These are phyloP conservation scores for Schrenkiella parvula DNA, from an alignment of 345 rosid genomes.

Conservation along the genomic window DNA sequence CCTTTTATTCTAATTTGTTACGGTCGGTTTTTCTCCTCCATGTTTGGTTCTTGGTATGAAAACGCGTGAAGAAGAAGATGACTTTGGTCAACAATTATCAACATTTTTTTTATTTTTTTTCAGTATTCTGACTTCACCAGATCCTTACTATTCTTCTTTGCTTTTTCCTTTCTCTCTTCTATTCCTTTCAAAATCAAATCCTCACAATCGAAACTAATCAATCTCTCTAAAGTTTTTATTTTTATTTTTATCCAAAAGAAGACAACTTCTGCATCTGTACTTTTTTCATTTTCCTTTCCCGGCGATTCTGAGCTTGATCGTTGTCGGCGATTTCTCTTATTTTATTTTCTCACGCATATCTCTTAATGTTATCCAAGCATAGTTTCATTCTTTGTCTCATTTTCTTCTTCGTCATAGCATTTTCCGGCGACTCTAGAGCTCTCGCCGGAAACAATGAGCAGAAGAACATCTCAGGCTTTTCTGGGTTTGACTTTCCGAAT, in stretches of 20 bases:
- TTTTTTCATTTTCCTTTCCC: not conserved
- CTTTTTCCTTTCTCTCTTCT: not conserved
- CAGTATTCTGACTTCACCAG: slow-evolving; percentile 20
- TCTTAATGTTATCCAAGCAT: slow-evolving; percentile 45
- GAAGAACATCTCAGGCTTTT: slow-evolving; percentile 44
- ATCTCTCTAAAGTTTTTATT: not conserved
- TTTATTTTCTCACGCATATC: not conserved
- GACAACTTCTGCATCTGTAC: slow-evolving; percentile 24
- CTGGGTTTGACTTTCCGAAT: slow-evolving; percentile 59
- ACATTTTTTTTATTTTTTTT: slow-evolving; percentile 7
- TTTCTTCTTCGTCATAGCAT: slow-evolving; percentile 37
- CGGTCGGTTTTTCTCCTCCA: not conserved
- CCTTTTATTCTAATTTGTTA: not conserved
- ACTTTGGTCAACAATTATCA: slow-evolving; percentile 28
- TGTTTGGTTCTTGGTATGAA: slow-evolving; percentile 23
- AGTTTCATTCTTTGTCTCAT: slow-evolving; percentile 32
- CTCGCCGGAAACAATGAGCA: slow-evolving; percentile 37
- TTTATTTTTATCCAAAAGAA: slow-evolving; percentile 14
- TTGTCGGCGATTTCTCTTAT: not conserved
- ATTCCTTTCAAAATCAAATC: not conserved
- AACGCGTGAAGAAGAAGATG: slow-evolving; percentile 34
- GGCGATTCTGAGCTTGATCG: not conserved
- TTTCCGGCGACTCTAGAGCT: slow-evolving; percentile 35
- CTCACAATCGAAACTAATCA: not conserved
- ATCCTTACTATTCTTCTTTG: slow-evolving; percentile 12